Percentiles rank a stretch among this genome's conserved stretches.
phyloP scores from a whole-genome alignment of 495 filamentous ascomycete genomes.

The Podospora tetraspora region DNA sequence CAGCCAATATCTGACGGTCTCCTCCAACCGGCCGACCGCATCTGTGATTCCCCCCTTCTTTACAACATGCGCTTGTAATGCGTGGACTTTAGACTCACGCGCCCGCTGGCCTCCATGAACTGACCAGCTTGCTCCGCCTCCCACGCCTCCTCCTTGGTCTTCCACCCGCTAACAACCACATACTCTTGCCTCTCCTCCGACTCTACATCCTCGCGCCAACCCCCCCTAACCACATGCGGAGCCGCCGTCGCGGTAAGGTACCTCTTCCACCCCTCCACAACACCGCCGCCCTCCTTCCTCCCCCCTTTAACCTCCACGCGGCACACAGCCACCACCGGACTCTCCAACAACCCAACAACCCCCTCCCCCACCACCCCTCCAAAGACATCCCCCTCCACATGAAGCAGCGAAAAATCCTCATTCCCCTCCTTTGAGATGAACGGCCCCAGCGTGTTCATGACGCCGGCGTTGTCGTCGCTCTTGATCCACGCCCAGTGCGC shows the following conservation, averaged over 20 bases:
- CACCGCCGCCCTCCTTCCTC: conserved; percentile 26
- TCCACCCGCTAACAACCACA: conserved; percentile 49
- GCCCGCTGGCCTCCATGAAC: conserved; percentile 30
- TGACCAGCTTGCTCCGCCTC: conserved; percentile 37
- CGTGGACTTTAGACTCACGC: conserved; percentile 35
- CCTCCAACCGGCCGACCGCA: not conserved
- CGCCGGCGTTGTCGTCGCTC: conserved; percentile 30
- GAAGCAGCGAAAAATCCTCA: conserved; percentile 34
- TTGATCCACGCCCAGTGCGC: conserved; percentile 47
- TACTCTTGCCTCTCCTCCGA: conserved; percentile 48
- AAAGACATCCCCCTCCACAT: conserved; percentile 40
- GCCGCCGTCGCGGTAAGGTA: conserved; percentile 39
- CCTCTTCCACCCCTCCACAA: conserved; percentile 34
- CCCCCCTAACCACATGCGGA: conserved; percentile 34
- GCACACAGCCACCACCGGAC: conserved; percentile 40
- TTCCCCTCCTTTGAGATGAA: conserved; percentile 10
- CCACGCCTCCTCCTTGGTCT: conserved; percentile 40
- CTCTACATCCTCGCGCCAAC: conserved; percentile 48
- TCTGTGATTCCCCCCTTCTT: not conserved
- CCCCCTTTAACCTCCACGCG: conserved; percentile 39
- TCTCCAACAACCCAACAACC: conserved; percentile 30
- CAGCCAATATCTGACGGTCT: conserved; percentile 4
- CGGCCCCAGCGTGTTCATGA: conserved; percentile 18
- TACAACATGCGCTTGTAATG: conserved; percentile 38
- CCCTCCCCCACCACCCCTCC: conserved; percentile 6